Percentiles rank a stretch among this genome's conserved stretches.
Conservation (phyloP, 179 eudicot species). For the Sideroxylon spinosum region DNA sequence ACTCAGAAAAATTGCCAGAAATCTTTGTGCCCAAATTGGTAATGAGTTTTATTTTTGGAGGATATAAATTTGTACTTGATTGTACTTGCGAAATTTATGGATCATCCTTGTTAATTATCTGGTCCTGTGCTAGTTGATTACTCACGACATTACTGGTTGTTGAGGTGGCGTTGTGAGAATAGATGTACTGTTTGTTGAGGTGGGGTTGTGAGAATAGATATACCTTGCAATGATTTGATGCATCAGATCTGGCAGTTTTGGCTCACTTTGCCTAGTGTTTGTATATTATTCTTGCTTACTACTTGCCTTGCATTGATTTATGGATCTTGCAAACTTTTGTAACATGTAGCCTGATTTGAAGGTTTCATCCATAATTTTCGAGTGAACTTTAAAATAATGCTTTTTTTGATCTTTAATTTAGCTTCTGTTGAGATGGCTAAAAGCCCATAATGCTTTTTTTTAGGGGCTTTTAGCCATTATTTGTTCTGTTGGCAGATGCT, state of each 20-base stretch:
- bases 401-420: too few species aligned
- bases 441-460: too few species aligned
- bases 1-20: not conserved
- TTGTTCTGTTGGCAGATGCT: not conserved
- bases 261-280: not conserved
- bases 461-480: too few species aligned
- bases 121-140: not conserved
- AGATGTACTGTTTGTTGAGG: not conserved
- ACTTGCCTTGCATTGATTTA: slow-evolving; percentile 1
- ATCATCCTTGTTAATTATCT: not conserved
- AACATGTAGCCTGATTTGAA: not conserved
- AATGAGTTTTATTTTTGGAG: too few species aligned
- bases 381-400: too few species aligned
- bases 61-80: too few species aligned
- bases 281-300: not conserved
- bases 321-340: not conserved
- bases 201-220: not conserved
- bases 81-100: not conserved
- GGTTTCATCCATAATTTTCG: too few species aligned
- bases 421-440: too few species aligned
- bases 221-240: not conserved
- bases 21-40: not conserved
- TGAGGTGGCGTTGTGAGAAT: not conserved
- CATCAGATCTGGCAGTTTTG: not conserved
- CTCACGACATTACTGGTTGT: not conserved